Conservation (phyloP, 345 rosid species). For the Aquilaria yunnanensis region DNA sequence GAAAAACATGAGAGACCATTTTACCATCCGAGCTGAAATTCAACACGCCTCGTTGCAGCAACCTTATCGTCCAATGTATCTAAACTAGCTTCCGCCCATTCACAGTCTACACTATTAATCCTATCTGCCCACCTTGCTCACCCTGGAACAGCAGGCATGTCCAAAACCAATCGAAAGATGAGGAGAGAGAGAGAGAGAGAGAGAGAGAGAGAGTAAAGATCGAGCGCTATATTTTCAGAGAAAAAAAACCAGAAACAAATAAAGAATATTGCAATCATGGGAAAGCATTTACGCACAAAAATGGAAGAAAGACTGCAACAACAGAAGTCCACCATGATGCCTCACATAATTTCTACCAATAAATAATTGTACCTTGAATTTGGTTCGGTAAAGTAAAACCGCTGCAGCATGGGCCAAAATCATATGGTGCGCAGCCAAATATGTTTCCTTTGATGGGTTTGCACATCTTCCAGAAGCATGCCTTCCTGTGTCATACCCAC, state of each 20-base stretch:
- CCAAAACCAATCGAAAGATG: neutral
- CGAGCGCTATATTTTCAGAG: no score
- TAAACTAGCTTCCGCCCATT: slow-evolving; percentile 73
- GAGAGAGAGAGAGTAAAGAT: no score
- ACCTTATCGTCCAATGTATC: slow-evolving; percentile 41
- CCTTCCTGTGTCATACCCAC: slow-evolving; percentile 49
- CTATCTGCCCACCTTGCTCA: slow-evolving; percentile 69
- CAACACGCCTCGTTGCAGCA: slow-evolving; percentile 69
- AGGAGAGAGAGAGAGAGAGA: neutral
- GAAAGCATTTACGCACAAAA: no score
- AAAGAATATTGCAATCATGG: no score
- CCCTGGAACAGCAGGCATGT: slow-evolving; percentile 30
- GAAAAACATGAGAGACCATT: slow-evolving; percentile 1
- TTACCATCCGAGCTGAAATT: slow-evolving; percentile 89
- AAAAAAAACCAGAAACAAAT: no score
- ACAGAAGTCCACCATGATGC: no score
- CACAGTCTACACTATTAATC: slow-evolving; percentile 61
- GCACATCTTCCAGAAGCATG: slow-evolving; percentile 67
- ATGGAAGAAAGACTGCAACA: no score
- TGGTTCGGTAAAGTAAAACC: slow-evolving; percentile 51
- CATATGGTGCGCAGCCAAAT: slow-evolving; percentile 74
- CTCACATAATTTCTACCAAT: neutral
- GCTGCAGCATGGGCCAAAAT: slow-evolving; percentile 79
- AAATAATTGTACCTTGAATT: slow-evolving; percentile 50
- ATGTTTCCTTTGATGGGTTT: slow-evolving; percentile 62